A percentile compares a stretch with the other conserved stretches of the same genome.
These are phyloP conservation scores for Oryza nivara DNA, from an alignment of 176 grass and related monocot genomes.

Conservation along the genomic window DNA sequence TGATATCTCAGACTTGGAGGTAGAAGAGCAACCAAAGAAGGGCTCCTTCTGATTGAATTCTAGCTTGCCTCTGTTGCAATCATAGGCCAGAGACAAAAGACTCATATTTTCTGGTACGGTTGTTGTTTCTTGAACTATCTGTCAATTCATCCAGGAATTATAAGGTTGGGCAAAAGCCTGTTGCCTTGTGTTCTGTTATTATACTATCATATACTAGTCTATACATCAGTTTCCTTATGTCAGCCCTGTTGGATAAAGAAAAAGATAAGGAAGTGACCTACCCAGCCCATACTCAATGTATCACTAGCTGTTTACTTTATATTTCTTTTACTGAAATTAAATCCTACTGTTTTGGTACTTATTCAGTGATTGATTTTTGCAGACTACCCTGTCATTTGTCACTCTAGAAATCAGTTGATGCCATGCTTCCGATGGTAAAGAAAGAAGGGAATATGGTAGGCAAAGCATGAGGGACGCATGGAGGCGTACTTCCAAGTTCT, in stretches of 20 bases:
- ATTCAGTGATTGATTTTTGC: not conserved
- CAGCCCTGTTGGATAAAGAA: not conserved
- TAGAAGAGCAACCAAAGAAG: not conserved
- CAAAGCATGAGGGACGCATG: not conserved
- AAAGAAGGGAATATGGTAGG: not conserved
- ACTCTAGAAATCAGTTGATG: not conserved
- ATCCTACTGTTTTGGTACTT: not conserved
- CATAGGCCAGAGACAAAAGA: not conserved
- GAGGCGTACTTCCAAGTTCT: constrained; percentile 25
- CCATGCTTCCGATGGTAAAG: not conserved
- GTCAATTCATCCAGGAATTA: not conserved
- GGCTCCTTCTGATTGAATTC: not conserved
- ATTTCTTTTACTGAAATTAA: not conserved
- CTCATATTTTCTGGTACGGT: not conserved
- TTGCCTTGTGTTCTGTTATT: not conserved
- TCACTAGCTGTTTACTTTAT: not conserved
- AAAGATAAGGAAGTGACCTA: not conserved
- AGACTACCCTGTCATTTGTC: not conserved
- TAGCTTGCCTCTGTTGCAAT: not conserved
- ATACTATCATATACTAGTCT: not conserved
- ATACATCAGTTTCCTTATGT: not conserved
- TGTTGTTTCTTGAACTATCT: not conserved
- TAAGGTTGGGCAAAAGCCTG: not conserved
- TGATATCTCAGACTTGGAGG: not conserved
- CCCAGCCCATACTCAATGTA: not conserved